phyloP scores from a whole-genome alignment of 805 yeast genomes.

The Pichia gijzeniarum region DNA sequence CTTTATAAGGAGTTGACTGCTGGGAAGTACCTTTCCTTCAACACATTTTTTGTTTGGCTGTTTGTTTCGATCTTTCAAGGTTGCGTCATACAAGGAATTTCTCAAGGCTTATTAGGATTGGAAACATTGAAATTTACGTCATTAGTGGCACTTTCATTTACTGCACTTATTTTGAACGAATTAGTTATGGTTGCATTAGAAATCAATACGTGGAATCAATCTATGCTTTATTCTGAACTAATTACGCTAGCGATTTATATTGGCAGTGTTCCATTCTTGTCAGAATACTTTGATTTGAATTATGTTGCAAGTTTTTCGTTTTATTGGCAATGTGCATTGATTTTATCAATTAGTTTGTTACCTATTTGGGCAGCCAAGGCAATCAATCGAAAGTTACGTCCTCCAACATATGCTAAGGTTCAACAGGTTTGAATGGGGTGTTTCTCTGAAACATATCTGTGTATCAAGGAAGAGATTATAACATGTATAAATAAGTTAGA shows the following conservation, averaged over 20 bases:
- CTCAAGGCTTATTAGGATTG: slow-evolving; percentile 72
- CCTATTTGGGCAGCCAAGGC: slow-evolving; percentile 89
- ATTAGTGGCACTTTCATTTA: slow-evolving; percentile 84
- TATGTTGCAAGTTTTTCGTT: slow-evolving; percentile 47
- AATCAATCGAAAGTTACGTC: slow-evolving; percentile 68
- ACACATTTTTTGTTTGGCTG: slow-evolving; percentile 89
- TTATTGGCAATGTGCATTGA: slow-evolving; percentile 61
- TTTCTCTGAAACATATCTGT: neutral
- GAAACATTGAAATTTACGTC: slow-evolving; percentile 45
- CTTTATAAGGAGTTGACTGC: slow-evolving; percentile 85
- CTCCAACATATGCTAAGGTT: slow-evolving; percentile 96
- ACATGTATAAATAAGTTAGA: too few species aligned
- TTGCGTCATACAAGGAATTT: slow-evolving; percentile 67
- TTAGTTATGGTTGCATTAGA: slow-evolving; percentile 89
- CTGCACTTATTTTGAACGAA: slow-evolving; percentile 77
- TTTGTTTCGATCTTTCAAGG: slow-evolving; percentile 90
- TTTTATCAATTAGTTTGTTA: slow-evolving; percentile 62
- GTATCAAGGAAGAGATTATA: too few species aligned
- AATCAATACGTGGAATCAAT: slow-evolving; percentile 83
- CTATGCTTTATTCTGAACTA: slow-evolving; percentile 68
- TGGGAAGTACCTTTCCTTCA: slow-evolving; percentile 80
- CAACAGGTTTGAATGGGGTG: slow-evolving; percentile 53
- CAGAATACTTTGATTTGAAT: slow-evolving; percentile 76
- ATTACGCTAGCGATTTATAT: slow-evolving; percentile 62
- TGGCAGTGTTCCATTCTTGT: slow-evolving; percentile 73